Conservation (phyloP, 2,329 filamentous ascomycete species). For the Penicillium janthinellum region DNA sequence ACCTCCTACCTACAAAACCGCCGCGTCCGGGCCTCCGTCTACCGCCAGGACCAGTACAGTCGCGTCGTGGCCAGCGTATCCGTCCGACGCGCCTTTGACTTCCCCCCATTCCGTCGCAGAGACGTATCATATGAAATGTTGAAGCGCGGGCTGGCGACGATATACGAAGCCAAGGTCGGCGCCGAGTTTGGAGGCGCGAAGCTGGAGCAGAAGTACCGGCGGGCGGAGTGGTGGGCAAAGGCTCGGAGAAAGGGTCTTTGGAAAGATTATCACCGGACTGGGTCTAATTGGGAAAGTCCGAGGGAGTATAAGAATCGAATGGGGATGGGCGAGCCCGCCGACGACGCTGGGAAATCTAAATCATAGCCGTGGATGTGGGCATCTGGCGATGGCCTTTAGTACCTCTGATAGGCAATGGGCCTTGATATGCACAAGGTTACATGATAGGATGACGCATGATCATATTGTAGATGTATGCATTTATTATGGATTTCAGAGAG, state of each 20-base stretch:
- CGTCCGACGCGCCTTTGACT: constrained; percentile 58
- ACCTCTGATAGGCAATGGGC: background rate
- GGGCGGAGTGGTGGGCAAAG: constrained; percentile 61
- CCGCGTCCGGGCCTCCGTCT: constrained; percentile 79
- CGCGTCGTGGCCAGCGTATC: constrained; percentile 85
- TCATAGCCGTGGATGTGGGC: background rate
- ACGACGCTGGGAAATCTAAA: constrained; percentile 31
- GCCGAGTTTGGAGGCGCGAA: constrained; percentile 80
- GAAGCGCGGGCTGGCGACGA: constrained; percentile 77
- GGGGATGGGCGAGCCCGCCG: constrained; percentile 44
- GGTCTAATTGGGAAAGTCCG: constrained; percentile 73
- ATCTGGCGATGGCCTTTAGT: background rate
- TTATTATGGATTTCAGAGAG: background rate
- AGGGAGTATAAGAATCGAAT: constrained; percentile 78
- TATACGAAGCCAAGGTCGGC: constrained; percentile 90
- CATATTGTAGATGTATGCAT: constrained; percentile 13
- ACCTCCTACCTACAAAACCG: constrained; percentile 68
- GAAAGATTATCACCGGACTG: constrained; percentile 57
- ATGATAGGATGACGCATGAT: constrained; percentile 17
- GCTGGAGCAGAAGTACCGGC: constrained; percentile 49
- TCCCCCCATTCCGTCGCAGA: constrained; percentile 57
- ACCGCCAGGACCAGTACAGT: constrained; percentile 87
- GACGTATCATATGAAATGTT: constrained; percentile 93
- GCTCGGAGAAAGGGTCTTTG: constrained; percentile 71
- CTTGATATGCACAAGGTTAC: background rate